phyloP scores from a whole-genome alignment of 2,329 filamentous ascomycete species.

The Sarocladium kiliense region DNA sequence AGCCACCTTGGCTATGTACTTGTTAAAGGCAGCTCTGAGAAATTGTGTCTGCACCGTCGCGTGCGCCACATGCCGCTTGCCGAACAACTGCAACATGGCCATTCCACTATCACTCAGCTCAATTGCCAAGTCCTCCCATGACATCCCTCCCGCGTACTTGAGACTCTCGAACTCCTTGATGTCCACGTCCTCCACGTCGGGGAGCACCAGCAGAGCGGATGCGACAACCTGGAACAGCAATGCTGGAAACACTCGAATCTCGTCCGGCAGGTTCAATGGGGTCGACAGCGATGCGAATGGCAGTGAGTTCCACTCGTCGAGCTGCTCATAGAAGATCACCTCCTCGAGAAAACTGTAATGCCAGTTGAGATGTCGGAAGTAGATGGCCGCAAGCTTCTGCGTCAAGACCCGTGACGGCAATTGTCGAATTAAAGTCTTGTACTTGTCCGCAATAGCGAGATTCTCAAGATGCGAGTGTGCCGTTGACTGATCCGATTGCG shows the following conservation, averaged over 20 bases:
- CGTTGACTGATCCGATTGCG: neutral
- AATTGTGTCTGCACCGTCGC: constrained; percentile 55
- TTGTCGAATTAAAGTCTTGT: constrained; percentile 53
- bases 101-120: constrained; percentile 57
- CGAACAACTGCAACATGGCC: constrained; percentile 47
- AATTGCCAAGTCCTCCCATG: constrained; percentile 53
- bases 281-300: constrained; percentile 46
- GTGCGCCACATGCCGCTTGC: constrained; percentile 51
- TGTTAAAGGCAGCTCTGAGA: constrained; percentile 49
- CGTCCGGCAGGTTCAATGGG: constrained; percentile 43
- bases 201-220: constrained; percentile 47
- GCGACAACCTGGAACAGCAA: constrained; percentile 56
- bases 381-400: constrained; percentile 49
- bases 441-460: constrained; percentile 46
- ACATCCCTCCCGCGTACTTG: constrained; percentile 55
- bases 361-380: constrained; percentile 54
- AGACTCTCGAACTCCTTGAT: constrained; percentile 42
- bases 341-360: constrained; percentile 53
- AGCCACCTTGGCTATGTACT: constrained; percentile 53
- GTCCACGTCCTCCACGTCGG: constrained; percentile 20
- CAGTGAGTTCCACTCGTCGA: constrained; percentile 49
- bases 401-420: constrained; percentile 50
- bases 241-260: constrained; percentile 53
- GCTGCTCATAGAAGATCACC: constrained; percentile 43
- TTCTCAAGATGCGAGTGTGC: constrained; percentile 19